These are phyloP conservation scores for Hyphopichia khmerensis DNA, from an alignment of 1,139 yeast genomes.

Conservation along the genomic window DNA sequence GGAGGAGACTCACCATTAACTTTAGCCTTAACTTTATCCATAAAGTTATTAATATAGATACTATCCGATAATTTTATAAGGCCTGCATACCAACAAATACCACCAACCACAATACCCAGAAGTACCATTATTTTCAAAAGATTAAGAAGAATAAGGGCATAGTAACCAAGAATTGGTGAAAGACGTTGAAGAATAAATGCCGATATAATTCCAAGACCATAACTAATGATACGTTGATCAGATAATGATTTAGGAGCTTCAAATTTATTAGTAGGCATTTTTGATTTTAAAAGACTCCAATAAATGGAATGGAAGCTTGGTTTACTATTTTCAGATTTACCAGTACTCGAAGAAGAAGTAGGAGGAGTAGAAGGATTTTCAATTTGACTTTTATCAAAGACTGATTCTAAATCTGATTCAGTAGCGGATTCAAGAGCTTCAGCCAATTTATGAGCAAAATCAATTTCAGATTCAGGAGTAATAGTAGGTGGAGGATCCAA, in stretches of 20 bases:
- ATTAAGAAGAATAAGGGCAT: slow-evolving; percentile 17
- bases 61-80: slow-evolving; percentile 23
- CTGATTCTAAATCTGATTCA: not conserved
- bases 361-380: no score
- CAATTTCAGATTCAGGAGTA: not conserved
- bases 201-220: slow-evolving; percentile 26
- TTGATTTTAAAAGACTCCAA: not conserved
- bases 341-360: no score
- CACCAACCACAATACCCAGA: slow-evolving; percentile 27
- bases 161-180: slow-evolving; percentile 21
- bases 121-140: slow-evolving; percentile 22
- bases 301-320: not conserved
- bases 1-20: slow-evolving; percentile 5
- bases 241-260: slow-evolving; percentile 1
- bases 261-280: not conserved
- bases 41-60: slow-evolving; percentile 9
- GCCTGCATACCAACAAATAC: slow-evolving; percentile 32
- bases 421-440: not conserved
- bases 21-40: slow-evolving; percentile 8
- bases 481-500: not conserved
- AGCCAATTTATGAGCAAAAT: not conserved
- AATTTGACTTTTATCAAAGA: not conserved
- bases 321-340: no score
- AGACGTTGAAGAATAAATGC: slow-evolving; percentile 19
- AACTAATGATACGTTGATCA: slow-evolving; percentile 24